Evolutionary conservation across 2,329 filamentous ascomycete species (phyloP).

Genomic region (Chaetomiaceae sp.): DNA sequence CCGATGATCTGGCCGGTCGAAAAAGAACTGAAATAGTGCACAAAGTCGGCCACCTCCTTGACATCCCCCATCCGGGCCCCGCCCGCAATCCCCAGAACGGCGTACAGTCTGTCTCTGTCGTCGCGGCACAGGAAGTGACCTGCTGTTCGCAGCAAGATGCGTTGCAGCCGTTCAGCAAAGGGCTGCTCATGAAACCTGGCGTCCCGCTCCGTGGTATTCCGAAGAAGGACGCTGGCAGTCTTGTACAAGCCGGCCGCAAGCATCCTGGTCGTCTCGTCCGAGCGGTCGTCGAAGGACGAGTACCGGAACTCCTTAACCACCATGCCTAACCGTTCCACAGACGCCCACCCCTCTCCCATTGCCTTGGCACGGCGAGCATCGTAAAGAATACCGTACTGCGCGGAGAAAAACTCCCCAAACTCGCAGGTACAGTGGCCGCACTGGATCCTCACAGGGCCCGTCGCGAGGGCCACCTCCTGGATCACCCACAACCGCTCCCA

Average conservation of each 20-base stretch:
- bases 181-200: neutral
- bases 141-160: neutral
- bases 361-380: too few species aligned
- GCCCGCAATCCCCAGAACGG: neutral
- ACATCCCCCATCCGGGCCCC: neutral
- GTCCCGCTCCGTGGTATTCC: too few species aligned
- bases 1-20: neutral
- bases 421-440: neutral
- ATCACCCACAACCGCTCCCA: constrained; percentile 5
- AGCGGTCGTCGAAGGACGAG: too few species aligned
- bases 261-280: too few species aligned
- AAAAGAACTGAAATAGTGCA: too few species aligned
- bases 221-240: too few species aligned
- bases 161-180: neutral
- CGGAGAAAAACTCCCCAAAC: neutral
- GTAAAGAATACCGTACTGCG: too few species aligned
- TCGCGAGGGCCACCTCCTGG: neutral
- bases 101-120: neutral
- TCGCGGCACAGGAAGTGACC: neutral
- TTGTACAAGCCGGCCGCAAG: too few species aligned
- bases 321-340: too few species aligned
- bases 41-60: neutral
- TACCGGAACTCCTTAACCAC: too few species aligned
- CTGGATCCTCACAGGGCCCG: neutral
- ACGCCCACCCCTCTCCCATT: too few species aligned